Conservation (phyloP, 495 filamentous ascomycete species). For the Trichocladium uniseriatum region DNA sequence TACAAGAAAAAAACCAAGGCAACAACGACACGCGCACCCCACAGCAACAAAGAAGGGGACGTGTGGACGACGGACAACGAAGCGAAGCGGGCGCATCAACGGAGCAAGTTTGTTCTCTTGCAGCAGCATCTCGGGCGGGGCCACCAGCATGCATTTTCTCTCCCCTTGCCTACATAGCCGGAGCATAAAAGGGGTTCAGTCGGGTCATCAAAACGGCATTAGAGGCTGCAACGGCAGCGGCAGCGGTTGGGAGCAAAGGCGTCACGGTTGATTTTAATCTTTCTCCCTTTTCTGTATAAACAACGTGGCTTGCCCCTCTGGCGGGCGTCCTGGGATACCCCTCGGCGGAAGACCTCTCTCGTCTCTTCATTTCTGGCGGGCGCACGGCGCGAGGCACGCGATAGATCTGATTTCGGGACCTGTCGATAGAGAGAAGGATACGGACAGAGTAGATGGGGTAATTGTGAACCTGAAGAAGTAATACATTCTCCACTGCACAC, state of each 20-base stretch:
- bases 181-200: conserved; percentile 5
- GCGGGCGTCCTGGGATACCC: conserved; percentile 8
- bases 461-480: neutral
- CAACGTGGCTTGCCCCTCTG: neutral
- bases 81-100: neutral
- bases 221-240: neutral
- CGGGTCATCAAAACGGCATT: conserved; percentile 13
- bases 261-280: conserved; percentile 10
- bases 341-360: neutral
- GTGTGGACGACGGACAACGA: neutral
- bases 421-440: neutral
- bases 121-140: conserved; percentile 1
- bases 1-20: neutral
- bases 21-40: neutral
- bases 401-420: neutral
- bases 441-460: conserved; percentile 5
- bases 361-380: no score
- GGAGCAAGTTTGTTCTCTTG: neutral
- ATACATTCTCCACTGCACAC: conserved; percentile 2
- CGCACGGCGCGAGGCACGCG: neutral
- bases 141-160: neutral
- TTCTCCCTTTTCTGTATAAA: neutral
- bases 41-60: neutral
- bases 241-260: conserved; percentile 2
- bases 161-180: neutral